Evolutionary conservation across 2,329 filamentous ascomycete species (phyloP), one percentile per base, ranked within the genome.

Genomic region (Triangularia verruculosa): DNA sequence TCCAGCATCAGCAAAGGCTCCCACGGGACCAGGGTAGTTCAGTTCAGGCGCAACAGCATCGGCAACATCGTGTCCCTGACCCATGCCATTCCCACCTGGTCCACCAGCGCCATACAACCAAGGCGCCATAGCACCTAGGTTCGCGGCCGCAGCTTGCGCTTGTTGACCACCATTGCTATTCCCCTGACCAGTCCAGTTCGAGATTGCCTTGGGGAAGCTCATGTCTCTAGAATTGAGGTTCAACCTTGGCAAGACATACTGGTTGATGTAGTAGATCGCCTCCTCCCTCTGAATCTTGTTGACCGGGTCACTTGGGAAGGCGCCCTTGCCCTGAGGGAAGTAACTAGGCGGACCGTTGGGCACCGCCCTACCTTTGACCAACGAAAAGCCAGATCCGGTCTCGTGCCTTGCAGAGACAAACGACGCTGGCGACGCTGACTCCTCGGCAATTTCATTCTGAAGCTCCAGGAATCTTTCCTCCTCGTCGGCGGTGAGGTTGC

Each of bases 391-490:
- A 9, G 82, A 82, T 9, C 77, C 78, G 4, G 81, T 78, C 64
- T 85, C 80, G 67, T 88, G 83, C 22, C 84, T 82, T 8, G 81
- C 77, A 7, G 83, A 83, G 5, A 83, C 74, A 67, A 87, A 89
- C 0, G 82, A 79, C 3, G 83, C 82, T 0, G 86, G 85, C 59
- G 80, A 80, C 55, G 79, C 77, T 13, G 82, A 80, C 39, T 78
- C 77, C 8, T 74, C 72, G 2, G 83, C 81, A 53, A 91, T 77
- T 6, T 78, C 77, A 56, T 81, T 78, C 74, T 94, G 91, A 4
- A 94, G 81, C 58, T 86, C 81, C 11, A 94, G 78, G 68, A 90
- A 93, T 4, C 83, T 83, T 32, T 88, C 80, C 72, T 93, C 90
- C 66, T 93, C 87, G 51, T 89, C 85, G 3, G 82, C 77, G 1